These are phyloP conservation scores for Pyracantha coccinea DNA, from an alignment of 331 rosid species.

Conservation along the genomic window DNA sequence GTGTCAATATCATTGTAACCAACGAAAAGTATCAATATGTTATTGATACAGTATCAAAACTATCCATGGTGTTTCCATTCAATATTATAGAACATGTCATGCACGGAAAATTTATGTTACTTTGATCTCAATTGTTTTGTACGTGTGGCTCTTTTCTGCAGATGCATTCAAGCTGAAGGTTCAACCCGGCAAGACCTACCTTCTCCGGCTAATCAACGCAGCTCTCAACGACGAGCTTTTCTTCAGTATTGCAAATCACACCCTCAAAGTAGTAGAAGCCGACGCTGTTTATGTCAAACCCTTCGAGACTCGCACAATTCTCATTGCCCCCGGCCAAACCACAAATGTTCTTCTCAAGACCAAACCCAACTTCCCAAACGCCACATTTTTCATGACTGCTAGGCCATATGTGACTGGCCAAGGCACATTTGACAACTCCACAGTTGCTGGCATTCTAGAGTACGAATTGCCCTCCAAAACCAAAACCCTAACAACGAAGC, in stretches of 20 bases:
- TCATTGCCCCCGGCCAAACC: slow-evolving; percentile 25
- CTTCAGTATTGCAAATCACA: slow-evolving; percentile 28
- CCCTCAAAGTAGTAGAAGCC: slow-evolving; percentile 19
- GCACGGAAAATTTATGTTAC: no score
- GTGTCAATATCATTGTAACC: no score
- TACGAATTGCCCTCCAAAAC: background rate
- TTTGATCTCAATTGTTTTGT: no score
- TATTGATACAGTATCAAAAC: no score
- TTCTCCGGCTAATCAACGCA: slow-evolving; percentile 26
- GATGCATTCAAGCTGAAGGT: slow-evolving; percentile 24
- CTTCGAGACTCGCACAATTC: slow-evolving; percentile 11
- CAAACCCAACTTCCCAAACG: slow-evolving; percentile 15
- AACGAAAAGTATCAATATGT: no score
- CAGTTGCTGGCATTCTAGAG: slow-evolving; percentile 17
- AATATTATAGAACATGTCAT: no score
- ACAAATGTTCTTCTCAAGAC: slow-evolving; percentile 26
- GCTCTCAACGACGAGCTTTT: slow-evolving; percentile 23
- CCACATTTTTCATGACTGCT: slow-evolving; percentile 24
- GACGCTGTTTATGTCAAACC: slow-evolving; percentile 26
- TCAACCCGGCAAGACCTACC: slow-evolving; percentile 16
- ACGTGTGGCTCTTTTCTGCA: background rate
- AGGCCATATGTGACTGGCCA: slow-evolving; percentile 27
- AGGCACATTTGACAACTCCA: slow-evolving; percentile 32
- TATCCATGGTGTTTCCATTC: no score
- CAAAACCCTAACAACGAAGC: background rate